These are phyloP conservation scores for Aureobasidium sp. DNA, from an alignment of 2,329 filamentous ascomycete species.

Conservation along the genomic window DNA sequence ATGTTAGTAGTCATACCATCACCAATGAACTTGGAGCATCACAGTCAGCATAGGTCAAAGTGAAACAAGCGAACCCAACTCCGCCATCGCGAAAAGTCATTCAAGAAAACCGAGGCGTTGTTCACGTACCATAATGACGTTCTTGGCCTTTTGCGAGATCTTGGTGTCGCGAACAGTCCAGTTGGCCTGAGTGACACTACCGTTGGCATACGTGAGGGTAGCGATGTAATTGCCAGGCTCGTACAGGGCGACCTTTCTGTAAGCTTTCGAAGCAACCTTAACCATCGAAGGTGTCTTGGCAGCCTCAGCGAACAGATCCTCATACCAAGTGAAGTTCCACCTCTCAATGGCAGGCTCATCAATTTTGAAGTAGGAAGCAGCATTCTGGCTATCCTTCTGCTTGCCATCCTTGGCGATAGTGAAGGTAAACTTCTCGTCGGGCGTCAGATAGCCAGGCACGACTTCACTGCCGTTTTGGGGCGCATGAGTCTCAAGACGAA, in stretches of 20 bases:
- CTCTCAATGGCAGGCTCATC: slow-evolving; percentile 66
- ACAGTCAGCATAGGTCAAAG: no score
- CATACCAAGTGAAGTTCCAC: slow-evolving; percentile 80
- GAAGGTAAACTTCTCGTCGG: slow-evolving; percentile 69
- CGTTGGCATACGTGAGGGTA: slow-evolving; percentile 67
- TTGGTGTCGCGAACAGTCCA: slow-evolving; percentile 70
- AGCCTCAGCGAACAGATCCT: slow-evolving; percentile 72
- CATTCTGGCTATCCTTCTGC: slow-evolving; percentile 39
- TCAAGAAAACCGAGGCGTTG: no score
- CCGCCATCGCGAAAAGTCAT: no score
- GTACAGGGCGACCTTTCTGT: slow-evolving; percentile 66
- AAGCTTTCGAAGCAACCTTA: slow-evolving; percentile 73
- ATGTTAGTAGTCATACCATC: slow-evolving; percentile 64
- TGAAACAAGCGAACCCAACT: no score
- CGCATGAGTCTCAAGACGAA: slow-evolving; percentile 74
- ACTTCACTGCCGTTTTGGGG: slow-evolving; percentile 75
- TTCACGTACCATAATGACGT: slow-evolving; percentile 55
- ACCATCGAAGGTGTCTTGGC: slow-evolving; percentile 62
- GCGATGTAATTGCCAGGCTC: slow-evolving; percentile 75
- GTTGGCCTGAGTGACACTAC: slow-evolving; percentile 62
- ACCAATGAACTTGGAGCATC: slow-evolving; percentile 56
- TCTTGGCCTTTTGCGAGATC: slow-evolving; percentile 69
- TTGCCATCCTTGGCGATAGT: slow-evolving; percentile 60
- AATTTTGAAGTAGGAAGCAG: slow-evolving; percentile 61
- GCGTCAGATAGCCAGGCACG: slow-evolving; percentile 51